phyloP scores from a whole-genome alignment of 495 filamentous ascomycete species.

The Usnea hakonensis region DNA sequence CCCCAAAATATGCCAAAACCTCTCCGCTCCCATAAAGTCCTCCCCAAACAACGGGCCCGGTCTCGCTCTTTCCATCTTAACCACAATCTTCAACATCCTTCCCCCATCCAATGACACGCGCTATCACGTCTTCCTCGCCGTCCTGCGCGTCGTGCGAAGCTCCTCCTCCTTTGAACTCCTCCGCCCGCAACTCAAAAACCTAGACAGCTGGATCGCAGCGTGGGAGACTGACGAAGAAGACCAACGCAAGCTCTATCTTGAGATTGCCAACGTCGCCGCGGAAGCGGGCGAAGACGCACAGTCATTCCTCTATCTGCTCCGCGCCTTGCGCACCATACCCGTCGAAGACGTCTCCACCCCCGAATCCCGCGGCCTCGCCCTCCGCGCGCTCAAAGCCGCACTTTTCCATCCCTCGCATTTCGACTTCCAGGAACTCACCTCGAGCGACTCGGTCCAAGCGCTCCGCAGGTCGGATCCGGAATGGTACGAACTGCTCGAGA shows the following conservation, averaged over 20 bases:
- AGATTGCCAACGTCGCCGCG: constrained; percentile 67
- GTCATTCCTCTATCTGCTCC: constrained; percentile 74
- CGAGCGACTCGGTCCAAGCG: constrained; percentile 76
- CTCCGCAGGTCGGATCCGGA: constrained; percentile 73
- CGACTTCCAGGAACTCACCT: constrained; percentile 90
- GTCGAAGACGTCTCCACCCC: constrained; percentile 57
- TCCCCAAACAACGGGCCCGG: constrained; percentile 77
- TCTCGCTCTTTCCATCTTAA: constrained; percentile 77
- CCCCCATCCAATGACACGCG: constrained; percentile 63
- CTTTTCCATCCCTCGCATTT: constrained; percentile 69
- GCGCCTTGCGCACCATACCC: constrained; percentile 76
- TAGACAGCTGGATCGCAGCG: constrained; percentile 70
- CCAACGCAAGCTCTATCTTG: constrained; percentile 69
- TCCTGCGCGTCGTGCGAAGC: constrained; percentile 70
- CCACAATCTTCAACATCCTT: constrained; percentile 95
- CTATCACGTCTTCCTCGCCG: constrained; percentile 81
- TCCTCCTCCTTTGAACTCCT: constrained; percentile 70
- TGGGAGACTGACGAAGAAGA: constrained; percentile 82
- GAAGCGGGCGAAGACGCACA: constrained; percentile 69
- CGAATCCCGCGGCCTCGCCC: constrained; percentile 71
- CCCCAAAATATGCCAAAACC: constrained; percentile 74
- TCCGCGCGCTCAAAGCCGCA: constrained; percentile 76
- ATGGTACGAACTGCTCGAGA: constrained; percentile 84
- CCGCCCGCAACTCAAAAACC: constrained; percentile 64
- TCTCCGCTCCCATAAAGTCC: constrained; percentile 69